Base-by-base conservation (phyloP, 306 rosid species). In the Vigna trinervia region DNA sequence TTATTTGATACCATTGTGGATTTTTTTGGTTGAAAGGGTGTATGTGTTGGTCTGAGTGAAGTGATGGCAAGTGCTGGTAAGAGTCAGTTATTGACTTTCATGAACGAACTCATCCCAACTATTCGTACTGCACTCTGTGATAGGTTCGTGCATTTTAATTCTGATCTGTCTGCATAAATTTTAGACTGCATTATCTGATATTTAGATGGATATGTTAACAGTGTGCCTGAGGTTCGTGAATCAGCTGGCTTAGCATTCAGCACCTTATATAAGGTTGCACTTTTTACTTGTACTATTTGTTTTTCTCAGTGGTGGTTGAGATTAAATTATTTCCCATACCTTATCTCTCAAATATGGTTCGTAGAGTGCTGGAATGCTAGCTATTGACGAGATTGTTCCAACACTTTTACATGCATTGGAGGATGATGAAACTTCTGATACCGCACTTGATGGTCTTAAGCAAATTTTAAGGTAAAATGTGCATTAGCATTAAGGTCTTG, bases 361-460 rank as follows among this genome's bases (percentile, higher is more conserved):
- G 77, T 78, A 95, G 99, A 95, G 87, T 87, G 99, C 99, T 77
- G 99, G 99, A 83, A 12, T 95, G 97, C 99, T 92, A 89, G 97
- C 99, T 67, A 95, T 95, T 59, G 99, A 95, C 62, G 97, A 92
- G 83, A 92, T 95, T 73, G 94, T 95, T 85, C 99, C 99, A 6
- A 95, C 96, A 34, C 97, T 95, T 83, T 87, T 95, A 65, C 97
- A 86, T 85, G 97, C 99, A 39, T 77, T 95, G 91, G 97, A 95
- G 85, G 97, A 88, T 76, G 97, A 92, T 80, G 62, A 84, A 79
- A 90, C 96, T 73, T 95, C 97, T 72, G 97, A 92, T 61, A 95
- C 96, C 78, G 99, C 99, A 26, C 99, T 92, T 28, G 97, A 95
- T 61, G 99, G 99, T 72, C 99, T 95, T 64, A 95, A 95, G 83